Conservation (phyloP, 371 early-diverging fungal genomes). For the Mycotypha africana region DNA sequence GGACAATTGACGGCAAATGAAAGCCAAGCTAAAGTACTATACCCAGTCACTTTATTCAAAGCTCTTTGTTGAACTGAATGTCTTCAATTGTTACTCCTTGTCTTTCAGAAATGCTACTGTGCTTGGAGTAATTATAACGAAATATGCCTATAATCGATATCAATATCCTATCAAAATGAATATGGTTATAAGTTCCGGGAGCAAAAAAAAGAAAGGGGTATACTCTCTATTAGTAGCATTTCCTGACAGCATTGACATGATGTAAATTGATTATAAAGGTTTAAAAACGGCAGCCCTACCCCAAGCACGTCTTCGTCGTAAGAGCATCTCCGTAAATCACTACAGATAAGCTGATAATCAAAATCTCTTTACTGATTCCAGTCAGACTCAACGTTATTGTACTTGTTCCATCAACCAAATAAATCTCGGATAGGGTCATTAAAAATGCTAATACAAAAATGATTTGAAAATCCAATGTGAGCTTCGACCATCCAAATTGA, state of each 20-base stretch:
- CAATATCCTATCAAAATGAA: not conserved
- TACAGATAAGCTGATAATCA: slow-evolving; percentile 50
- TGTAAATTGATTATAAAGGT: not conserved
- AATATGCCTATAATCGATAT: not conserved
- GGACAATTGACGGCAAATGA: too few species aligned
- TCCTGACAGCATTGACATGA: not conserved
- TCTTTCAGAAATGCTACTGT: too few species aligned
- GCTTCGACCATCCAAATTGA: too few species aligned
- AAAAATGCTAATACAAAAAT: slow-evolving; percentile 56
- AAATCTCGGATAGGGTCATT: slow-evolving; percentile 82
- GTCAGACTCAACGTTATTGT: slow-evolving; percentile 86
- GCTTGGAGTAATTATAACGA: not conserved
- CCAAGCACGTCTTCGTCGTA: slow-evolving; percentile 44
- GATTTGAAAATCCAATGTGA: not conserved
- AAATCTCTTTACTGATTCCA: slow-evolving; percentile 77
- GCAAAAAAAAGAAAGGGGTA: not conserved
- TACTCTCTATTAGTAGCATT: too few species aligned
- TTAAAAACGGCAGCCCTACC: slow-evolving; percentile 26
- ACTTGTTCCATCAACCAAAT: slow-evolving; percentile 75
- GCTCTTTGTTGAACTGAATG: too few species aligned
- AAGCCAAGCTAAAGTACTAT: too few species aligned
- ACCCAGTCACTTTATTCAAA: too few species aligned
- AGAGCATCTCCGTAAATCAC: slow-evolving; percentile 52
- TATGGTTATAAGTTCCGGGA: too few species aligned
- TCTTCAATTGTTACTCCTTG: too few species aligned